Evolutionary conservation across 2,329 filamentous ascomycete species (phyloP).

Genomic region (Fusarium haematococcum): DNA sequence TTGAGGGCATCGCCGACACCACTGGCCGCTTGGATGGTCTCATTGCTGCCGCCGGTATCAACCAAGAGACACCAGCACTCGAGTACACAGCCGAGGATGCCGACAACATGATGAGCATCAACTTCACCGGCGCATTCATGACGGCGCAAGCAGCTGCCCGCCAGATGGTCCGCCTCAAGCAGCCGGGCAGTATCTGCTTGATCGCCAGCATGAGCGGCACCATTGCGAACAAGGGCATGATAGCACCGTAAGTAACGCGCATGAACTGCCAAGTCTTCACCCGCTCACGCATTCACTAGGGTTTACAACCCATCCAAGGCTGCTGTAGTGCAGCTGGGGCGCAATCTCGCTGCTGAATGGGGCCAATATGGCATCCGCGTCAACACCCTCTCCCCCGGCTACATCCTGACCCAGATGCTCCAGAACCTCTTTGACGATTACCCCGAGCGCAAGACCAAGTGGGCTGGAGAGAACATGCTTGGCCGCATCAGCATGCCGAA

Average conservation of each 20-base stretch:
- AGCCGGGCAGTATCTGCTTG: constrained; percentile 71
- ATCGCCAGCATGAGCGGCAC: constrained; percentile 79
- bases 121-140: constrained; percentile 87
- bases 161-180: constrained; percentile 73
- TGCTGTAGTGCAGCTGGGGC: constrained; percentile 76
- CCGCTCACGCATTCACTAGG: constrained; percentile 47
- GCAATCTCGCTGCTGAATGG: constrained; percentile 81
- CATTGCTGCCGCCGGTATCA: constrained; percentile 76
- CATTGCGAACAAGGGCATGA: constrained; percentile 71
- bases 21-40: constrained; percentile 83
- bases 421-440: constrained; percentile 80
- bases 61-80: constrained; percentile 85
- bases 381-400: constrained; percentile 84
- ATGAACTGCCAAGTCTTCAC: background rate
- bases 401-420: constrained; percentile 87
- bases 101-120: constrained; percentile 84
- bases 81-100: constrained; percentile 83
- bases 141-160: constrained; percentile 90
- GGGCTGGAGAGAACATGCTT: constrained; percentile 90
- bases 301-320: constrained; percentile 84
- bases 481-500: constrained; percentile 73
- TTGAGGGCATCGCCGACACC: constrained; percentile 75
- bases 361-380: constrained; percentile 79
- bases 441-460: constrained; percentile 74
- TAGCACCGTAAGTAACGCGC: constrained; percentile 65